Evolutionary conservation across 1,139 yeast species (phyloP), one percentile per base, ranked within the genome.

Genomic region (Debaryomyces fabryi): DNA sequence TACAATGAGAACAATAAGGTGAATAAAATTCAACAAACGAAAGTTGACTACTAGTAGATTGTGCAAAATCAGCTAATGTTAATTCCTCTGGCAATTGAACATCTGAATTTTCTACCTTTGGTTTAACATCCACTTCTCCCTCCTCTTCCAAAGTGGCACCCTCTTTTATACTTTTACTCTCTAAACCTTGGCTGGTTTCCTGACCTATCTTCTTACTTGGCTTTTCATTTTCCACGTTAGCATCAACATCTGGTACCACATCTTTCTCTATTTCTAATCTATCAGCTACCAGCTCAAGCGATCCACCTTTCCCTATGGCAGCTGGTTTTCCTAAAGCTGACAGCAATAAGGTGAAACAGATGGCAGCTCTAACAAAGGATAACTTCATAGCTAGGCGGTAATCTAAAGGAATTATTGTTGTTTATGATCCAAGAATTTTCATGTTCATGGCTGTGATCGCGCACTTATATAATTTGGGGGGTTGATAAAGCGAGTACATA

Each of bases 1-100:
- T 78, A 67, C 96, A 87, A 63, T 86, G 93, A n/a, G 66, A 60
- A 60, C 95, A 87, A 58, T 80, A 81, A 0, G 92, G 92, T 23
- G 88, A 83, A 58, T 64, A 86, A 60, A 86, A 86, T 60, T 85
- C 89, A 13, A 85, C 81, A 47, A 82, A 65, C 45, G 86, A 81
- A 24, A 84, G 64, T 12, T 81, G 81, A 9, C 69, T 62, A 15
- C 76, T 58, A 3, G 85, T 63, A 7, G 64, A 62, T 15, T 59
- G 52, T 53, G 82, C 82, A 55, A 85, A 85, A 29, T 65, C 68
- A 2, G 58, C 65, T 16, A 56, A 44, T 6, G 63, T 68, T 53
- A 79, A 51, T 60, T 41, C 41, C 15, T 55, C 60, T 0, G 69
- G 67, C 2, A 70, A 66, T n/a, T 48, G 45, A 12, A 49, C 39